Evolutionary conservation across 2,329 filamentous ascomycete species (phyloP).

Genomic region (Penicillium corylophilum): DNA sequence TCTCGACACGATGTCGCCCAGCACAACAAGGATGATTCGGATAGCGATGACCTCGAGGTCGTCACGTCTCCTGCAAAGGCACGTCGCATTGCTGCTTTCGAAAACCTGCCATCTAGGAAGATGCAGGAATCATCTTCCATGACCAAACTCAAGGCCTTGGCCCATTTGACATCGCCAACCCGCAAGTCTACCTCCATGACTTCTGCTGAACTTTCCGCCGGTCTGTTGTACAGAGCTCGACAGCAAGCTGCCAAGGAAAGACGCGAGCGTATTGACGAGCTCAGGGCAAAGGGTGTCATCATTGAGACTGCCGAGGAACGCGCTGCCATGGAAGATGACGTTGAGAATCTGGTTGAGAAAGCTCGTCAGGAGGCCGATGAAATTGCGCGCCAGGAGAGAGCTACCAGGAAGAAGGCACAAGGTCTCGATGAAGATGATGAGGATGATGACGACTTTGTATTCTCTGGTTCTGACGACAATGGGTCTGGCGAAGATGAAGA

Average conservation of each 20-base stretch:
- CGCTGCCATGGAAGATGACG: conserved; percentile 74
- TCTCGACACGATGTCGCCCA: conserved; percentile 39
- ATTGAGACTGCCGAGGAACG: conserved; percentile 85
- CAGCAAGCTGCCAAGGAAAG: conserved; percentile 77
- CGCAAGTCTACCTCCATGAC: conserved; percentile 61
- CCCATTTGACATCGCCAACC: conserved; percentile 64
- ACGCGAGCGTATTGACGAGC: conserved; percentile 70
- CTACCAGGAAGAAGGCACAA: conserved; percentile 63
- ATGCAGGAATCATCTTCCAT: conserved; percentile 61
- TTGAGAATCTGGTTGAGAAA: conserved; percentile 85
- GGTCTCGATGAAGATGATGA: conserved; percentile 58
- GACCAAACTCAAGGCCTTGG: conserved; percentile 69
- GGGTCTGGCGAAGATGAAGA: conserved; percentile 39
- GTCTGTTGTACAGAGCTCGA: conserved; percentile 69
- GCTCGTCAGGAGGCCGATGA: conserved; percentile 77
- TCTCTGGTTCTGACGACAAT: conserved; percentile 50
- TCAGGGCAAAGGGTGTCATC: conserved; percentile 76
- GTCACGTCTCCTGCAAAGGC: conserved; percentile 45
- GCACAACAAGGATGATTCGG: conserved; percentile 44
- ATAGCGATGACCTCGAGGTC: conserved; percentile 63
- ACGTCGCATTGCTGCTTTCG: conserved; percentile 62
- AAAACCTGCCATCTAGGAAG: conserved; percentile 64
- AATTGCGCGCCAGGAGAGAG: conserved; percentile 73
- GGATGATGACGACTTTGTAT: conserved; percentile 46
- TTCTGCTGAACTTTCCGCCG: conserved; percentile 65